A percentile compares a stretch with the other conserved stretches of the same genome.
Evolutionary conservation across 345 rosid genomes (phyloP).

Genomic region (Boechera retrofracta): DNA sequence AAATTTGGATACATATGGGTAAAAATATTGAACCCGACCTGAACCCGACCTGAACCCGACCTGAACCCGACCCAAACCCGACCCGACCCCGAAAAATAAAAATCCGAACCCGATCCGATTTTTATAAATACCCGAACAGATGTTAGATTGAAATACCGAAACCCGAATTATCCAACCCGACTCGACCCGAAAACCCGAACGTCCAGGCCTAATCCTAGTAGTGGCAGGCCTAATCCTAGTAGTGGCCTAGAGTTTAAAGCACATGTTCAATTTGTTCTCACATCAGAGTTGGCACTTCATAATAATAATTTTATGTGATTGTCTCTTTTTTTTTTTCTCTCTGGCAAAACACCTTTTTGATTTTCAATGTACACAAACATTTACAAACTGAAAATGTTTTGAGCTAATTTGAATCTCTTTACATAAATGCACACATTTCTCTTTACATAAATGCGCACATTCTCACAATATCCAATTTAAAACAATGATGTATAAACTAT

Average conservation of each 20-base stretch:
- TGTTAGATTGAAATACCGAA: no score
- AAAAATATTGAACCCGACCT: no score
- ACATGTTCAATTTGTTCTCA: background rate
- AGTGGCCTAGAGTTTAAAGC: background rate
- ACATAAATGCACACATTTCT: background rate
- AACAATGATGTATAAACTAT: no score
- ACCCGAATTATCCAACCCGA: no score
- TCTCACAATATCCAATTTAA: background rate
- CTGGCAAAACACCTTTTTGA: background rate
- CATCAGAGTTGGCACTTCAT: background rate
- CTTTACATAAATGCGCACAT: background rate
- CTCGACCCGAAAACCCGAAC: no score
- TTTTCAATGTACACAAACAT: background rate
- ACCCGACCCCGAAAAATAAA: no score
- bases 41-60: no score
- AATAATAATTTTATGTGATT: no score
- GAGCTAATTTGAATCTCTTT: slow-evolving; percentile 1
- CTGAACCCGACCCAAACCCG: no score
- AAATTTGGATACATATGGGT: no score
- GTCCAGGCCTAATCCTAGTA: background rate
- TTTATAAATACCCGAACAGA: no score
- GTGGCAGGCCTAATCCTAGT: background rate
- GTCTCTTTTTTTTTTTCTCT: background rate
- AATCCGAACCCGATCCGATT: no score
- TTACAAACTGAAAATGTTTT: background rate